phyloP scores from a whole-genome alignment of 2,329 filamentous ascomycete species.

The Penicillium sp. region DNA sequence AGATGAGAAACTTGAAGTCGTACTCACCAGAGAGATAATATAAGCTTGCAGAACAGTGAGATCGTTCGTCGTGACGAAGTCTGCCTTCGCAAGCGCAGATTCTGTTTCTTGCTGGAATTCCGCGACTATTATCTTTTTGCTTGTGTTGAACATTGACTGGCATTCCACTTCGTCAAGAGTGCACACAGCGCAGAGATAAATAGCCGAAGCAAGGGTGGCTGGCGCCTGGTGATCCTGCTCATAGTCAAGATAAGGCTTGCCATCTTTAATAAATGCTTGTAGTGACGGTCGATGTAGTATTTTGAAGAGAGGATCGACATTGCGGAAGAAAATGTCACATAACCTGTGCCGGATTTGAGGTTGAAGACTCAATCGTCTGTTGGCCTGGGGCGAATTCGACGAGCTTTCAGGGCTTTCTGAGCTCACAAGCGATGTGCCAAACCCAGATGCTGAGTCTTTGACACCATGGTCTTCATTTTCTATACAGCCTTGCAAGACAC shows the following conservation, averaged over 20 bases:
- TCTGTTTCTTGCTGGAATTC: constrained; percentile 26
- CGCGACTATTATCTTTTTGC: constrained; percentile 18
- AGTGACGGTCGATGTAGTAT: constrained; percentile 32
- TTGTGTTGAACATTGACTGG: constrained; percentile 17
- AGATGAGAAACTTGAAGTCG: neutral
- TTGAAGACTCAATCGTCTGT: constrained; percentile 5
- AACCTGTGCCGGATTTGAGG: constrained; percentile 18
- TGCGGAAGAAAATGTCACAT: constrained; percentile 26
- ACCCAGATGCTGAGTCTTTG: constrained; percentile 2
- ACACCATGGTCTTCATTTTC: constrained; percentile 12
- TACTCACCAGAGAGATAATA: constrained; percentile 29
- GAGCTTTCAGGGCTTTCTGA: constrained; percentile 17
- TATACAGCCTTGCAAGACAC: constrained; percentile 20
- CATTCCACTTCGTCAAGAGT: constrained; percentile 25
- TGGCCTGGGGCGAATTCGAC: constrained; percentile 8
- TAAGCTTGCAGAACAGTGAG: constrained; percentile 34
- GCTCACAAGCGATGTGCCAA: constrained; percentile 15
- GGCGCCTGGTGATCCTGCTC: constrained; percentile 26
- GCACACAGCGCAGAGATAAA: constrained; percentile 29
- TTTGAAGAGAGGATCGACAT: constrained; percentile 34
- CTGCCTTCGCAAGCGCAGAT: constrained; percentile 22
- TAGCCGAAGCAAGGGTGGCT: constrained; percentile 22
- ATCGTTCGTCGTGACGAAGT: constrained; percentile 33
- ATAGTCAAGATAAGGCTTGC: constrained; percentile 31
- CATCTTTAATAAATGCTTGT: constrained; percentile 23